Evolutionary conservation across 2,329 filamentous ascomycete species (phyloP), one percentile per base, ranked within the genome.

Genomic region (Fusarium protoensiforme): DNA sequence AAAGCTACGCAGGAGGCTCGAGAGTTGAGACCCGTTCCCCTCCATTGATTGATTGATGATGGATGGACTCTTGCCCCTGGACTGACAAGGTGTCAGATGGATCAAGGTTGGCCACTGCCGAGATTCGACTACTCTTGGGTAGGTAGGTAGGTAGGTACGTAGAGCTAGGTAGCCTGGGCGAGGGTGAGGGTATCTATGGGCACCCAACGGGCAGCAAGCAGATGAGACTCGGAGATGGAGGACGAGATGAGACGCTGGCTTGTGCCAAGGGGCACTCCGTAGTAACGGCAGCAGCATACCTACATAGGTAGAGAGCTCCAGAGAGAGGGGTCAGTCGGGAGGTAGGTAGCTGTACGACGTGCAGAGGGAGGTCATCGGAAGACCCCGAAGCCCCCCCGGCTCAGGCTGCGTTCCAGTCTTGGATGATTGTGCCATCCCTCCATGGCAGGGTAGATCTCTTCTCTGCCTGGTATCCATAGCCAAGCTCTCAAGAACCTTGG

Each of bases 181-280:
- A 24, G 24, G 24, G 24, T 38, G 48, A 71, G 38, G 63, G 70
- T 71, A 73, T 73, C 71, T 70, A 61, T 73, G 46, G 71, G 71
- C 67, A 71, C 64, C 71, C 59, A 73, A 73, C 67, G 71, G 71
- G 71, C 71, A 73, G 56, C 71, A 73, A 71, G 67, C 51, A 74
- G 71, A 73, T 73, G 71, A 71, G 67, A 74, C 71, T 68, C 60
- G 58, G 51, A 29, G 24, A 29, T 29, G 64, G 63, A 66, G 54
- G 65, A 65, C 22, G 61, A 74, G 65, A 74, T 74, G 71, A 74
- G 61, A 74, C 71, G 56, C 60, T 65, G 67, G 66, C 72, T 65
- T 73, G 53, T 53, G 70, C 70, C 62, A 71, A 61, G 67, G 43
- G 54, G 64, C 64, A 31, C 46, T 29, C 24, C 58, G 67, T 61